Evolutionary conservation across 2,329 filamentous ascomycete species (phyloP).

Genomic region (Botrytis deweyae): DNA sequence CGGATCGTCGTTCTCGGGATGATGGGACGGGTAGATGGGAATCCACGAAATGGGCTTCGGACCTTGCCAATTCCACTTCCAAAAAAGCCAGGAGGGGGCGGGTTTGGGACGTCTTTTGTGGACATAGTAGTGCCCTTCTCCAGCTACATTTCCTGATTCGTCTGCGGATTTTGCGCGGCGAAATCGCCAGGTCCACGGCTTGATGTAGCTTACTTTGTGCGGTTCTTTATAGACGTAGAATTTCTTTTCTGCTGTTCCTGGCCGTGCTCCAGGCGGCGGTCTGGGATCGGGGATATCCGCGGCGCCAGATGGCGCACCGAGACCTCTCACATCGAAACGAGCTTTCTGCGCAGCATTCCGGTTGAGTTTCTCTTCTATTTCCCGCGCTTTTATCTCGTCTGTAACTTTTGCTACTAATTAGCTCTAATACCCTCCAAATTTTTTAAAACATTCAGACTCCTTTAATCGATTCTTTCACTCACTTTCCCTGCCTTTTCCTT

Average conservation of each 20-base stretch:
- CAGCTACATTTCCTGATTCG: neutral
- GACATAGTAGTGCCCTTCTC: neutral
- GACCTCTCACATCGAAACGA: neutral
- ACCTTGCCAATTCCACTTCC: constrained; percentile 2
- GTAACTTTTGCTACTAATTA: too few relatives aligned
- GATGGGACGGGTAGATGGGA: neutral
- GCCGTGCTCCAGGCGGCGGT: neutral
- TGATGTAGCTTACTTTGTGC: neutral
- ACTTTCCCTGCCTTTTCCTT: neutral
- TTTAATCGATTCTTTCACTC: neutral
- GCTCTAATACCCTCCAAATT: too few relatives aligned
- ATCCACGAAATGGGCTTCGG: neutral
- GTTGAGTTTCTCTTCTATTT: neutral
- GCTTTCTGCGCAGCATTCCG: neutral
- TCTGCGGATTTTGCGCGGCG: neutral
- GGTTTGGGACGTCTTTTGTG: neutral
- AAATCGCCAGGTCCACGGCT: neutral
- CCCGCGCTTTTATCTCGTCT: neutral
- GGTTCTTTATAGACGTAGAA: neutral
- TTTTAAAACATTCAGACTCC: too few relatives aligned
- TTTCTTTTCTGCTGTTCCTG: neutral
- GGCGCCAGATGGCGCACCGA: neutral
- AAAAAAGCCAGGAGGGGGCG: neutral
- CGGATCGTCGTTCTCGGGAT: neutral
- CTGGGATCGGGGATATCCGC: neutral